A percentile compares a stretch with the other conserved stretches of the same genome.
phyloP scores from a whole-genome alignment of 2,329 filamentous ascomycete species.

The Colletotrichum australisinense region DNA sequence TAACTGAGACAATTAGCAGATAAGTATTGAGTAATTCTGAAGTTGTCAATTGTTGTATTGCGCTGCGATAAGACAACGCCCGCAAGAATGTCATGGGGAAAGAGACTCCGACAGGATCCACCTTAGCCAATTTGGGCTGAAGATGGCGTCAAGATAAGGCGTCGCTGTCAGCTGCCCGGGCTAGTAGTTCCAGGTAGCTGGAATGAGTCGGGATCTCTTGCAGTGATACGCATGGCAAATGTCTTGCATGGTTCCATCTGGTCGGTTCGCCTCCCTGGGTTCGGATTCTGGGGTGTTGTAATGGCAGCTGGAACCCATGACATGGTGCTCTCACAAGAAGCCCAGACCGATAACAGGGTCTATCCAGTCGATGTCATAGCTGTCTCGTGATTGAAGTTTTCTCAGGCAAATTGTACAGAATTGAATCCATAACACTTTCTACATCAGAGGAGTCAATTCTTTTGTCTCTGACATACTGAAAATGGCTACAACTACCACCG shows the following conservation, averaged over 20 bases:
- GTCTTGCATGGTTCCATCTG: background rate
- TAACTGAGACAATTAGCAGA: background rate
- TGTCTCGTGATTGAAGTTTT: no score
- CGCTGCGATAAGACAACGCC: background rate
- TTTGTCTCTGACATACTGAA: rapidly evolving
- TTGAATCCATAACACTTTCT: no score
- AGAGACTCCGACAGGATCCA: background rate
- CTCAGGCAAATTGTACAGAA: no score
- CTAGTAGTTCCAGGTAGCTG: background rate
- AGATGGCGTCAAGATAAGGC: background rate
- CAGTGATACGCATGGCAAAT: background rate
- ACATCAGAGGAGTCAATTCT: no score
- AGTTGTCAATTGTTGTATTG: background rate
- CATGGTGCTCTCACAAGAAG: background rate
- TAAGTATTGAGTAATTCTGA: background rate
- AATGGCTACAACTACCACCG: background rate
- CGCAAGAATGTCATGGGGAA: background rate
- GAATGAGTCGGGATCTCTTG: background rate
- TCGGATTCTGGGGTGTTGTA: background rate
- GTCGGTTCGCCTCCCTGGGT: background rate
- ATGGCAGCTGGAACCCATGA: background rate
- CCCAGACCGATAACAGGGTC: background rate
- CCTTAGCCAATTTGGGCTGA: background rate
- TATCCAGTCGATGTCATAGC: no score
- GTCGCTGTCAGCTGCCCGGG: background rate